A percentile compares a stretch with the other conserved stretches of the same genome.
Evolutionary conservation across 2,329 filamentous ascomycete genomes (phyloP).

Genomic region (Beauveria bassiana): DNA sequence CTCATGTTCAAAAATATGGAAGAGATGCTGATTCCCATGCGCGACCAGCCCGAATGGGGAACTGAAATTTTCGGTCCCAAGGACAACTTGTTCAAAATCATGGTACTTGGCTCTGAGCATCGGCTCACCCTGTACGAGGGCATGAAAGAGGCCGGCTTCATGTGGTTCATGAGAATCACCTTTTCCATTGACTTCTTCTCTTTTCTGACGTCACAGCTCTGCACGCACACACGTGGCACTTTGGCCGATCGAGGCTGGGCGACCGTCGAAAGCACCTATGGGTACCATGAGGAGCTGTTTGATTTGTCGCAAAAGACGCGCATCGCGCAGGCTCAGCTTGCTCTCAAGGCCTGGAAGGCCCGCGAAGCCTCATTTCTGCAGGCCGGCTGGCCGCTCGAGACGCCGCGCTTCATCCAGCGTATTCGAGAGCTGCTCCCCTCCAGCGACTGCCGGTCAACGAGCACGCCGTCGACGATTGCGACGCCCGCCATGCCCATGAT

Average conservation of each 20-base stretch:
- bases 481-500: constrained; percentile 7
- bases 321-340: constrained; percentile 36
- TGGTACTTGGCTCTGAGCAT: constrained; percentile 41
- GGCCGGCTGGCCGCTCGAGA: constrained; percentile 30
- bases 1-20: constrained; percentile 43
- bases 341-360: constrained; percentile 45
- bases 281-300: constrained; percentile 41
- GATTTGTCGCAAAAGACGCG: constrained; percentile 40
- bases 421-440: constrained; percentile 35
- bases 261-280: constrained; percentile 38
- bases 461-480: not conserved
- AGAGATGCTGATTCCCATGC: constrained; percentile 39
- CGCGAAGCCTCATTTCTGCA: constrained; percentile 36
- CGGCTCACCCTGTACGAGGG: constrained; percentile 36
- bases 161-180: constrained; percentile 47
- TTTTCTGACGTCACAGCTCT: constrained; percentile 47
- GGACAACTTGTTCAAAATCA: constrained; percentile 49
- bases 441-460: constrained; percentile 5
- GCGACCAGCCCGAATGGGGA: constrained; percentile 40
- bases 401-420: constrained; percentile 38
- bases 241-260: constrained; percentile 48
- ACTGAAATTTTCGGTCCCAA: constrained; percentile 40
- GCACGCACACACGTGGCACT: constrained; percentile 37
- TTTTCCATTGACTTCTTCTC: constrained; percentile 50
- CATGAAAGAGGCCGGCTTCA: constrained; percentile 38